Evolutionary conservation across 2,329 filamentous ascomycete species (phyloP).

Genomic region (Orbilia brochopaga): DNA sequence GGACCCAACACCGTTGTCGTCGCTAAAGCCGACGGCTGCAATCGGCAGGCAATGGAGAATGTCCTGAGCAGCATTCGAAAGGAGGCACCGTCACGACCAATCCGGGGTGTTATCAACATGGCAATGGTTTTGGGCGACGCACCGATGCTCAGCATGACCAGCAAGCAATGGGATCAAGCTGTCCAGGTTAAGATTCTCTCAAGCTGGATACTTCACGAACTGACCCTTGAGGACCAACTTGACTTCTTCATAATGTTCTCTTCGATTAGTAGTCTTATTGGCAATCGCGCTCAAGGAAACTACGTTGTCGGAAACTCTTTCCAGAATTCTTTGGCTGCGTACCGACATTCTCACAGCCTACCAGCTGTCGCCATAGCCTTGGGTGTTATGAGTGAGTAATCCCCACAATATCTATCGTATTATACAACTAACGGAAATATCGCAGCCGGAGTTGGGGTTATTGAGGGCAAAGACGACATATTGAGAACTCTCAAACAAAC

Average conservation of each 20-base stretch:
- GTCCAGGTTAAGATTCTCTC: conserved; percentile 50
- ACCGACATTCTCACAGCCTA: conserved; percentile 20
- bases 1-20: conserved; percentile 11
- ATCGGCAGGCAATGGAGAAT: conserved; percentile 12
- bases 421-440: neutral
- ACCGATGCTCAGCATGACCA: conserved; percentile 51
- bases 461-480: conserved; percentile 41
- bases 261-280: conserved; percentile 53
- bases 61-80: conserved; percentile 8
- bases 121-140: conserved; percentile 51
- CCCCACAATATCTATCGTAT: neutral
- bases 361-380: conserved; percentile 39
- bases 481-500: conserved; percentile 26
- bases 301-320: conserved; percentile 55
- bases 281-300: conserved; percentile 54
- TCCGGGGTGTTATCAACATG: conserved; percentile 49
- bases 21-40: conserved; percentile 21
- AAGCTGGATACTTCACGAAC: conserved; percentile 51
- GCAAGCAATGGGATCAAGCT: conserved; percentile 52
- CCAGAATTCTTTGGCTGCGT: conserved; percentile 52
- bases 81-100: conserved; percentile 15
- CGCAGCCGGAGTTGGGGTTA: conserved; percentile 41
- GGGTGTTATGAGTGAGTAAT: conserved; percentile 40
- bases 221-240: conserved; percentile 42
- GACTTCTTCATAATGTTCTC: conserved; percentile 54